Conservation (phyloP, 805 yeast genomes). For the Saccharomycopsis sp. region DNA sequence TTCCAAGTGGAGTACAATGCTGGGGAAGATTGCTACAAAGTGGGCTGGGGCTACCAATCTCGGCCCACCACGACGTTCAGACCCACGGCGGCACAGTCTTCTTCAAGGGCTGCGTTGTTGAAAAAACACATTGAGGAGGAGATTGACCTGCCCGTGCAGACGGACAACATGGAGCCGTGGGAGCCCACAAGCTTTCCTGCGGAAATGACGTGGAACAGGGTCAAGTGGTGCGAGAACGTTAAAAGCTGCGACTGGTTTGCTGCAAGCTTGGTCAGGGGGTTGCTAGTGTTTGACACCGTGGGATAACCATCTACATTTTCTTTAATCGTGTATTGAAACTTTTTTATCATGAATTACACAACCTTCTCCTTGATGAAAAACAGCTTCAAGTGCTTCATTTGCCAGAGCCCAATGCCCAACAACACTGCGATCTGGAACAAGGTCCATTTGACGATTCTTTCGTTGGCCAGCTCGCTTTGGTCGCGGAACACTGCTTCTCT, state of each 20-base stretch:
- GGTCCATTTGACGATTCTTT: conserved; percentile 67
- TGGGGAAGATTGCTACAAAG: background rate
- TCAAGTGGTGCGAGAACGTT: conserved; percentile 50
- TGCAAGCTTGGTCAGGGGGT: conserved; percentile 43
- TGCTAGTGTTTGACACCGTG: conserved; percentile 37
- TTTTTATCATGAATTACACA: conserved; percentile 34
- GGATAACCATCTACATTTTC: background rate
- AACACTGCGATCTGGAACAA: conserved; percentile 61
- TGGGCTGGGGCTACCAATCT: no score
- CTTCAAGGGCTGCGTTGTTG: background rate
- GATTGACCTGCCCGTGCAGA: conserved; percentile 1
- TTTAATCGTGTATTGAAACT: background rate
- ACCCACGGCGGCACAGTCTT: background rate
- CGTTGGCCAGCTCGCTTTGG: conserved; percentile 66
- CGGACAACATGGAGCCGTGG: background rate
- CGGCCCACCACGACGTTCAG: background rate
- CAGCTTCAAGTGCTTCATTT: conserved; percentile 64
- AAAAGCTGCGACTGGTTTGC: conserved; percentile 41
- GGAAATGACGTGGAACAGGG: conserved; percentile 38
- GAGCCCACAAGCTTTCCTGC: conserved; percentile 37
- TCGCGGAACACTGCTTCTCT: conserved; percentile 73
- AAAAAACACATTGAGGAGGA: conserved; percentile 4
- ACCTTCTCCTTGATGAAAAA: conserved; percentile 86
- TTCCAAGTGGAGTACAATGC: conserved; percentile 9
- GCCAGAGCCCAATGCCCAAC: conserved; percentile 63